Base-by-base conservation (phyloP, 1,139 yeast genomes). In the Zygotorulaspora mrakii region DNA sequence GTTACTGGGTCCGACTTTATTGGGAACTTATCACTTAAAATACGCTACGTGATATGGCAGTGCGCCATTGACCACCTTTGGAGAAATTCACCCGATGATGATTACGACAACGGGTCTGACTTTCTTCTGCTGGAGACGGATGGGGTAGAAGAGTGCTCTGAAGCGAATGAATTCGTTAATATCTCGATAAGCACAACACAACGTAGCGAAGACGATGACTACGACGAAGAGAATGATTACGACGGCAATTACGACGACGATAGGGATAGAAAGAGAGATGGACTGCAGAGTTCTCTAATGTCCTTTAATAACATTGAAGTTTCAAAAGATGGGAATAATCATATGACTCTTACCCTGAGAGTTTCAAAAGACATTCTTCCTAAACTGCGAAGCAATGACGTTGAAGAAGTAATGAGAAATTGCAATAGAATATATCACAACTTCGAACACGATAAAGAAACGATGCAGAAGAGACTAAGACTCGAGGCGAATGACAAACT, bases 361-460 rank as follows among this genome's bases (percentile, higher is more conserved):
- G 54, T 60, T 9, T 54, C 65, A 1, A 59, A 53, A 33, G 54
- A 48, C n/a, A 57, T 61, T 5, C 31, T 61, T 25, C 37, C 49
- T 27, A 56, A 43, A 35, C 49, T 57, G 37, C 53, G 53, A 50
- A 40, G 50, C 7, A 54, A 47, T 17, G 53, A 57, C 33, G 42
- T 53, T 31, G 63, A 60, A 31, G 47, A 53, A 17, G 52, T 73
- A 14, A 67, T 73, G 42, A 69, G 65, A 38, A 73, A 69, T 50
- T 72, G 74, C 57, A 69, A 69, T 50, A 82, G 74, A 55, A 77
- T 84, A 29, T 88, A 87, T 57, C 96, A 88, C 57, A 79, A 77
- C 45, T 86, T 87, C 58, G 97, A 89, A 56, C 76, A 77, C 48
- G 96, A 88, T 59, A 68, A 78, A 49, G 94, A 85, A 43, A 84